Percentiles rank a stretch among this genome's conserved stretches.
Evolutionary conservation across 2,329 filamentous ascomycete species (phyloP).

Genomic region (Penicillium sp.): DNA sequence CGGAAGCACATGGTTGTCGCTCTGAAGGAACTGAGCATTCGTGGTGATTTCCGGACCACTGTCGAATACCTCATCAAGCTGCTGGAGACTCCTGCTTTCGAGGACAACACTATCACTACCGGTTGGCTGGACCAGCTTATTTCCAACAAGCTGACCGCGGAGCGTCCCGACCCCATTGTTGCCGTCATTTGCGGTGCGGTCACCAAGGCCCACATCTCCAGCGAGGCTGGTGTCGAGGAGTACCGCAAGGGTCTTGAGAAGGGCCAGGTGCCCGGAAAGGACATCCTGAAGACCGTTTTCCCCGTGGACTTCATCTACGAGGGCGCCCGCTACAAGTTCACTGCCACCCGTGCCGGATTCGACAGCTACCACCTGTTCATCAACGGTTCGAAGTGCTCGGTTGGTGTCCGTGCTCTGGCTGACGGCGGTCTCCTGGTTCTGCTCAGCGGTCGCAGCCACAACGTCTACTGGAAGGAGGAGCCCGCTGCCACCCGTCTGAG

Average conservation of each 20-base stretch:
- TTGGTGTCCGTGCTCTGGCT: constrained; percentile 86
- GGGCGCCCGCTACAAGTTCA: constrained; percentile 95
- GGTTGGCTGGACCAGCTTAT: constrained; percentile 99
- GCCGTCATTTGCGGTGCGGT: constrained; percentile 95
- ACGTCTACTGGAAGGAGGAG: constrained; percentile 99
- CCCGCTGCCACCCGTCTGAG: constrained; percentile 92
- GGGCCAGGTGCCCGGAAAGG: constrained; percentile 94
- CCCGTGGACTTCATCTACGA: constrained; percentile 98
- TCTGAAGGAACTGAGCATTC: constrained; percentile 97
- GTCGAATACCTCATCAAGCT: constrained; percentile 99
- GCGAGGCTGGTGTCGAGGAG: constrained; percentile 80
- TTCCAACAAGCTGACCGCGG: constrained; percentile 93
- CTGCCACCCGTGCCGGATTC: constrained; percentile 82
- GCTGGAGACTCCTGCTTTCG: constrained; percentile 94
- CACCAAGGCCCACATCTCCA: constrained; percentile 92
- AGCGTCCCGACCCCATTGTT: constrained; percentile 87
- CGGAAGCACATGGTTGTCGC: constrained; percentile 99
- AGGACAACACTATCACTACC: constrained; percentile 98
- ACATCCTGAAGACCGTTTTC: constrained; percentile 96
- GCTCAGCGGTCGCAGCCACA: constrained; percentile 89
- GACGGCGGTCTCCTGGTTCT: constrained; percentile 92
- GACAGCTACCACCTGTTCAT: constrained; percentile 98
- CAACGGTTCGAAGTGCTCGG: constrained; percentile 93
- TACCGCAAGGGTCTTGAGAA: constrained; percentile 89
- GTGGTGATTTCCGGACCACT: constrained; percentile 97